A percentile compares a stretch with the other conserved stretches of the same genome.
Evolutionary conservation across 768 basidiomycete species (phyloP).

Genomic region (Russula brevipes): DNA sequence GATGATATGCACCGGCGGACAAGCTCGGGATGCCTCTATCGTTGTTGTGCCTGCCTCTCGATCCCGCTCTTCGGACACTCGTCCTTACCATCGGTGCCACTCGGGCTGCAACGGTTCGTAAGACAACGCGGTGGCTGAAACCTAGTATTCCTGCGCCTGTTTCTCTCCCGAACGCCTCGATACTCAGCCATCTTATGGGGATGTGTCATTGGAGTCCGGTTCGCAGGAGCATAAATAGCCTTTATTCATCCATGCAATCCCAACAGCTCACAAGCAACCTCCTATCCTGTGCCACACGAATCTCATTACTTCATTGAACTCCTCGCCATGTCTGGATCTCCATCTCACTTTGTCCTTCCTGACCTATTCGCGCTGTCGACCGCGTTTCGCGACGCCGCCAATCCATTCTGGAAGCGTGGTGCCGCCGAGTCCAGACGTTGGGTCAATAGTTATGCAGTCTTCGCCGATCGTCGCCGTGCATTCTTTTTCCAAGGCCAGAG

Average conservation of each 20-base stretch:
- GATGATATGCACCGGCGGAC: background rate
- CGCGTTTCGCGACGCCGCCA: slow-evolving; percentile 44
- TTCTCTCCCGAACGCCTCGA: background rate
- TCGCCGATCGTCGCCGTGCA: slow-evolving; percentile 56
- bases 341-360: slow-evolving; percentile 44
- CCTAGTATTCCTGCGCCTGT: background rate
- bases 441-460: slow-evolving; percentile 55
- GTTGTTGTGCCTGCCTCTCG: too few relatives aligned
- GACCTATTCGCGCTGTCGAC: slow-evolving; percentile 45
- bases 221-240: slow-evolving; percentile 15
- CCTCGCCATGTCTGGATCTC: slow-evolving; percentile 13
- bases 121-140: slow-evolving; percentile 6
- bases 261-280: background rate
- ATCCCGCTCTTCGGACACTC: background rate
- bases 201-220: background rate
- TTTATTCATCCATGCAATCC: background rate
- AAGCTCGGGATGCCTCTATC: background rate
- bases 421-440: slow-evolving; percentile 55
- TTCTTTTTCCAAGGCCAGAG: slow-evolving; percentile 58
- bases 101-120: background rate
- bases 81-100: background rate
- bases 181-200: slow-evolving; percentile 7
- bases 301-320: background rate
- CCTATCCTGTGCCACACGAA: background rate
- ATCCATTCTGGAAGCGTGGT: slow-evolving; percentile 52